Conservation (phyloP, 2,329 filamentous ascomycete genomes). For the Fusarium siculi region DNA sequence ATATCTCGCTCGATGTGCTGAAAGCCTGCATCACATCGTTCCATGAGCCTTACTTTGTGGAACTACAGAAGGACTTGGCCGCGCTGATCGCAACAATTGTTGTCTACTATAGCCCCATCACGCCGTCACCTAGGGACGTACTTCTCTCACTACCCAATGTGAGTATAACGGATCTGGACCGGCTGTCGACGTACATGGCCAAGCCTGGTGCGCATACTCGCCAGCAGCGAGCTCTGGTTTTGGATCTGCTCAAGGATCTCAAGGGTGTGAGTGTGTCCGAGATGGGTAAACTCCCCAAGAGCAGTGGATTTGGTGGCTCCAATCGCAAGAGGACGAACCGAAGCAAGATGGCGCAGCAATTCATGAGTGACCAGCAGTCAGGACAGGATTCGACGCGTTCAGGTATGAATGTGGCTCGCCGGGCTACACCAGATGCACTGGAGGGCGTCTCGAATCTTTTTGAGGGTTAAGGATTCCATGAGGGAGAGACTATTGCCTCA, state of each 20-base stretch:
- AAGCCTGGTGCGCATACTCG: slow-evolving; percentile 71
- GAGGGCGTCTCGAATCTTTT: slow-evolving; percentile 67
- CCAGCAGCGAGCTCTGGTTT: slow-evolving; percentile 81
- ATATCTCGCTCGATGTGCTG: slow-evolving; percentile 87
- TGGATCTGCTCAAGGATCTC: slow-evolving; percentile 86
- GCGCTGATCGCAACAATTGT: slow-evolving; percentile 88
- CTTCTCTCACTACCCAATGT: slow-evolving; percentile 86
- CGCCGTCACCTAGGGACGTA: slow-evolving; percentile 76
- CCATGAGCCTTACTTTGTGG: slow-evolving; percentile 96
- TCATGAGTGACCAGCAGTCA: slow-evolving; percentile 66
- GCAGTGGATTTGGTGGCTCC: slow-evolving; percentile 50
- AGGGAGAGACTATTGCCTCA: neutral
- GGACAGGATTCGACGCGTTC: slow-evolving; percentile 45
- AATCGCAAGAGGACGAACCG: slow-evolving; percentile 45
- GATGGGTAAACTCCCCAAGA: slow-evolving; percentile 82
- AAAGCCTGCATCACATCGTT: slow-evolving; percentile 90
- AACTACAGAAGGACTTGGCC: slow-evolving; percentile 92
- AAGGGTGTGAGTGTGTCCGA: slow-evolving; percentile 94
- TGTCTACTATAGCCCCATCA: slow-evolving; percentile 76
- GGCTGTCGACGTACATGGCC: slow-evolving; percentile 69
- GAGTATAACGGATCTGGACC: slow-evolving; percentile 72
- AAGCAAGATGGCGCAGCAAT: slow-evolving; percentile 70
- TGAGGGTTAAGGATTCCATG: slow-evolving; percentile 43
- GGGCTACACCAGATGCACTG: slow-evolving; percentile 60
- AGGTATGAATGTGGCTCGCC: slow-evolving; percentile 45